phyloP scores from a whole-genome alignment of 2,329 filamentous ascomycete genomes.

The Colletotrichum melonis region DNA sequence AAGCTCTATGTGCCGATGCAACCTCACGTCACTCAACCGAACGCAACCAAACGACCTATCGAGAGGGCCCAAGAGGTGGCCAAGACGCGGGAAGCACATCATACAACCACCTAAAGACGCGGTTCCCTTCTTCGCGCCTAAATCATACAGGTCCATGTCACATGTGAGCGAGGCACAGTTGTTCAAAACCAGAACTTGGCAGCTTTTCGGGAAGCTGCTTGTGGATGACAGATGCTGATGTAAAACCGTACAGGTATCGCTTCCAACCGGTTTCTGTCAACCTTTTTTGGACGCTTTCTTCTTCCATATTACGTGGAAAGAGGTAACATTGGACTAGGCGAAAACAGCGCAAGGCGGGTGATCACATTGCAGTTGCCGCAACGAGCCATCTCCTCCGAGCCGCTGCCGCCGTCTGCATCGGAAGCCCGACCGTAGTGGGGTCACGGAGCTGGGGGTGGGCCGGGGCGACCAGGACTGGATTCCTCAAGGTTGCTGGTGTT shows the following conservation, averaged over 20 bases:
- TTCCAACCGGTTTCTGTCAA: background rate
- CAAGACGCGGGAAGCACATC: conserved; percentile 17
- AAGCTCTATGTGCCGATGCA: conserved; percentile 12
- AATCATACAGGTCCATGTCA: conserved; percentile 2
- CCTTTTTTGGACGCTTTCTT: background rate
- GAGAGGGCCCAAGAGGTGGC: background rate
- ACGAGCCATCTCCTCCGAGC: conserved; percentile 29
- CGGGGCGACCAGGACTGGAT: background rate
- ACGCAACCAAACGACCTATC: background rate
- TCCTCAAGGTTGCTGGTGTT: background rate
- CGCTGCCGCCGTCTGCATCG: conserved; percentile 20
- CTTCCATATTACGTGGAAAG: background rate
- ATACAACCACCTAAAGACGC: background rate
- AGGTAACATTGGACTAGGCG: background rate
- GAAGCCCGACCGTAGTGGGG: conserved; percentile 17
- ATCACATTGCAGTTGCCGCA: conserved; percentile 21
- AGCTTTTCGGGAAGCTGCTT: background rate
- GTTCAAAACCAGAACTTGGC: background rate
- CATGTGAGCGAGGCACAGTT: background rate
- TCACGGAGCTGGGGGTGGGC: conserved; percentile 2
- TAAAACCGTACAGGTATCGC: background rate
- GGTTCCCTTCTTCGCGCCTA: conserved; percentile 18
- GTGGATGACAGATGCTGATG: conserved; percentile 34
- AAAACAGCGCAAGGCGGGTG: background rate
- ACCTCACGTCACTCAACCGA: conserved; percentile 26